Conservation (phyloP, 108 stramenopile genomes). For the Nitzschia sp. region DNA sequence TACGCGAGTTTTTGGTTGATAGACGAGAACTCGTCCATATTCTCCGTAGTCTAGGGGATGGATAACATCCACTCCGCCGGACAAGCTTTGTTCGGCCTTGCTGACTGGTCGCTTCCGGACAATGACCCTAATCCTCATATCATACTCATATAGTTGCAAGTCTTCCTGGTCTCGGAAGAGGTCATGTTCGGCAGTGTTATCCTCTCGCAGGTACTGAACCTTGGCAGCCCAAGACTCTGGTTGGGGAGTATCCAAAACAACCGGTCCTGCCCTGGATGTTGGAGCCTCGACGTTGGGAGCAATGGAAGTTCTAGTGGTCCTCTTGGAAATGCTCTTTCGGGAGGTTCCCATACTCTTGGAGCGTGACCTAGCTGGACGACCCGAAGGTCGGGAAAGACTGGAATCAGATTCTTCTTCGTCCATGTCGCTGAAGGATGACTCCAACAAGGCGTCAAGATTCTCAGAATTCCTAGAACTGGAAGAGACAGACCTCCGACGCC, state of each 20-base stretch:
- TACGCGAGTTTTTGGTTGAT: slow-evolving; percentile 94
- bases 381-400: not conserved
- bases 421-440: slow-evolving; percentile 11
- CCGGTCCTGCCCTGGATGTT: slow-evolving; percentile 19
- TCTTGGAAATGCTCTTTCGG: slow-evolving; percentile 8
- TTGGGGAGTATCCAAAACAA: slow-evolving; percentile 44
- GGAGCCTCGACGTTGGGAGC: not conserved
- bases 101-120: slow-evolving; percentile 88
- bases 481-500: not conserved
- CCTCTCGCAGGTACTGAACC: slow-evolving; percentile 58
- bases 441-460: slow-evolving; percentile 6
- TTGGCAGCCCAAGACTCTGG: slow-evolving; percentile 67
- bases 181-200: slow-evolving; percentile 54
- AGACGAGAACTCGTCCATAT: slow-evolving; percentile 84
- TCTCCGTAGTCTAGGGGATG: slow-evolving; percentile 70
- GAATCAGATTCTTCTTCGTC: slow-evolving; percentile 9
- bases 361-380: slow-evolving; percentile 1
- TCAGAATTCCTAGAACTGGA: not conserved
- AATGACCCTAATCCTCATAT: slow-evolving; percentile 86
- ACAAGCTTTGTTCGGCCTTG: slow-evolving; percentile 49
- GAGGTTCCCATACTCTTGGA: slow-evolving; percentile 23
- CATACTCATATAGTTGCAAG: slow-evolving; percentile 43
- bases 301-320: not conserved
- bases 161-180: slow-evolving; percentile 35
- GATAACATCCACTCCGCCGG: slow-evolving; percentile 80